Percentiles rank a stretch among this genome's conserved stretches.
Evolutionary conservation across 441 rosid species (phyloP).

Genomic region (Pelargonium australe): DNA sequence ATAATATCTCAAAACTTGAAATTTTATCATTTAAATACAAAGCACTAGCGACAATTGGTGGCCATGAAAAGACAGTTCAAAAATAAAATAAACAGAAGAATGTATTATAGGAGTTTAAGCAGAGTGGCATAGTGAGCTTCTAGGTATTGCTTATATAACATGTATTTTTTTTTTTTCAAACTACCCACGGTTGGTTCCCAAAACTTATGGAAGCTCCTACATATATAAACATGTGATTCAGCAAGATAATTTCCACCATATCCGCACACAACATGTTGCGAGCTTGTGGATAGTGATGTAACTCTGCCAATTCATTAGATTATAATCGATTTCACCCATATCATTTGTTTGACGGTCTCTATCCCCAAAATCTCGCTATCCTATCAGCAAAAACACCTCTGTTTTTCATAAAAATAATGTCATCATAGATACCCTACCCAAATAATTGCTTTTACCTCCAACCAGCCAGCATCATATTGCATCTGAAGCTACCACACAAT

Average conservation of each 20-base stretch:
- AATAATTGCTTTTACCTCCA: too few species aligned
- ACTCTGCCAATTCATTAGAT: not conserved
- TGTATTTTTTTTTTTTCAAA: not conserved
- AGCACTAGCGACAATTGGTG: not conserved
- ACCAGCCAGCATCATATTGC: not conserved
- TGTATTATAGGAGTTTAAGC: not conserved
- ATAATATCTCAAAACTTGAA: not conserved
- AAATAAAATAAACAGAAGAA: not conserved
- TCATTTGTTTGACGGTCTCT: not conserved
- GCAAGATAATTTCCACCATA: not conserved
- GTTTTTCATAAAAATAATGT: not conserved
- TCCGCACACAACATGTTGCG: not conserved
- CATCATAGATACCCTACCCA: too few species aligned
- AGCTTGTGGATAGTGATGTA: not conserved
- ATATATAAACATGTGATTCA: not conserved
- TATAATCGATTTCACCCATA: not conserved
- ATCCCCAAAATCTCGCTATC: not conserved
- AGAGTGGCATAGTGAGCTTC: not conserved
- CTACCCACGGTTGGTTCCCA: not conserved
- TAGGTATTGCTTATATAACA: not conserved
- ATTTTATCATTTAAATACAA: not conserved
- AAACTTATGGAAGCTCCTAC: too few species aligned
- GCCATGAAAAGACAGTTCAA: not conserved
- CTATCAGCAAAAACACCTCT: not conserved
- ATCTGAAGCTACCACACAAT: not conserved